Percentiles rank a stretch among this genome's conserved stretches.
Conservation (phyloP, 805 yeast genomes). For the Cyberlindnera xishuangbannaensis region DNA sequence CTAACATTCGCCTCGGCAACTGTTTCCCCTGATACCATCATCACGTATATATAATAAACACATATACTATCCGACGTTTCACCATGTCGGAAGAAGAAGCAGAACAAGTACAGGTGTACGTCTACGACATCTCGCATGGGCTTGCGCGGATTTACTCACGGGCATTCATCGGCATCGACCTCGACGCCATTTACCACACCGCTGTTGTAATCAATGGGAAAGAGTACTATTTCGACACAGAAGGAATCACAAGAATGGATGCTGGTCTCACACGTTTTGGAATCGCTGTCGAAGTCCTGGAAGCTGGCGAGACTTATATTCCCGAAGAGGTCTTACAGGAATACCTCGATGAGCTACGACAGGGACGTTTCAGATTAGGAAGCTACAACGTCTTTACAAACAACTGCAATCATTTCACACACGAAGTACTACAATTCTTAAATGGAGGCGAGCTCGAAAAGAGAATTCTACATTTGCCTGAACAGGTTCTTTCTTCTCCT, state of each 20-base stretch:
- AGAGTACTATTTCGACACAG: slow-evolving; percentile 57
- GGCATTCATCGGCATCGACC: slow-evolving; percentile 42
- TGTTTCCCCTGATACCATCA: too few species aligned
- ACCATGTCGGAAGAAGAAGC: slow-evolving; percentile 4
- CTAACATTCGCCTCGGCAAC: too few species aligned
- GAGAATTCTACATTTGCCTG: slow-evolving; percentile 47
- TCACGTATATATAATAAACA: too few species aligned
- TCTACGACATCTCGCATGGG: slow-evolving; percentile 60
- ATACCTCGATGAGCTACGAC: slow-evolving; percentile 43
- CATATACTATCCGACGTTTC: not conserved
- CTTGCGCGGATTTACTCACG: slow-evolving; percentile 48
- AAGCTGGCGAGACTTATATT: slow-evolving; percentile 48
- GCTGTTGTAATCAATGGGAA: slow-evolving; percentile 47
- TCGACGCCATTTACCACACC: slow-evolving; percentile 67
- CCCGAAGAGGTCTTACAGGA: slow-evolving; percentile 48
- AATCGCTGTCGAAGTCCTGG: slow-evolving; percentile 44
- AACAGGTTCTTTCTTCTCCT: slow-evolving; percentile 43
- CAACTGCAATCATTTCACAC: slow-evolving; percentile 65
- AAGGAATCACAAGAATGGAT: slow-evolving; percentile 36
- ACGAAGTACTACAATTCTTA: slow-evolving; percentile 50
- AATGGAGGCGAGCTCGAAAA: slow-evolving; percentile 51
- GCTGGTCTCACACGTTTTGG: slow-evolving; percentile 62
- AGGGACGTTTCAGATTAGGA: slow-evolving; percentile 33
- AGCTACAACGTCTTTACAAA: slow-evolving; percentile 54
- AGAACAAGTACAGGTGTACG: slow-evolving; percentile 25